Evolutionary conservation across 83 land plant species (phyloP).

Genomic region (Diphasiastrum complanatum): DNA sequence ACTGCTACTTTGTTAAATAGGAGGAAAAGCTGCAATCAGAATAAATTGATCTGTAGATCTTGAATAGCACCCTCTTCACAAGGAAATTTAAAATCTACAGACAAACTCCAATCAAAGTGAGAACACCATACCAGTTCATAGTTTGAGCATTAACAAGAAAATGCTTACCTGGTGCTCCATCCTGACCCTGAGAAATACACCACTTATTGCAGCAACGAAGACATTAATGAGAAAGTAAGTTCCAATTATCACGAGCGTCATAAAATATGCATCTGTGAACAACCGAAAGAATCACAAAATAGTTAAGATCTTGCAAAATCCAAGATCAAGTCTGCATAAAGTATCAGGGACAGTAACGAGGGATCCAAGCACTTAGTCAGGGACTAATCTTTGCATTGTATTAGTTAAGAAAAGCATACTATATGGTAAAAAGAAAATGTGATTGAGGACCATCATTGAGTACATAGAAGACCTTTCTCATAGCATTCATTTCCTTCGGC

Average conservation of each 20-base stretch:
- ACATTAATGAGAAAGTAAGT: slow-evolving; percentile 28
- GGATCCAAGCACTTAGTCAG: too few relatives aligned
- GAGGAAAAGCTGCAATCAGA: not conserved
- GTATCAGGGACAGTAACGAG: too few relatives aligned
- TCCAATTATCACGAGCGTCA: slow-evolving; percentile 27
- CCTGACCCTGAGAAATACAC: slow-evolving; percentile 31
- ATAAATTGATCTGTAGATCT: not conserved
- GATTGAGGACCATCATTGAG: too few relatives aligned
- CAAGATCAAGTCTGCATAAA: too few relatives aligned
- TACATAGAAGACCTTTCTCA: too few relatives aligned
- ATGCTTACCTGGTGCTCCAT: slow-evolving; percentile 31
- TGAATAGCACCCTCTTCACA: not conserved
- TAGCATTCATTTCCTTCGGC: too few relatives aligned
- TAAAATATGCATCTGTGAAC: slow-evolving; percentile 24
- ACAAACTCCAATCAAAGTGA: not conserved
- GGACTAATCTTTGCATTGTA: too few relatives aligned
- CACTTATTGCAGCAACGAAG: slow-evolving; percentile 37
- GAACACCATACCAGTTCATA: not conserved
- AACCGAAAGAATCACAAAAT: too few relatives aligned
- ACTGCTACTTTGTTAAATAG: not conserved
- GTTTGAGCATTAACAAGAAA: not conserved
- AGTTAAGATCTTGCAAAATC: too few relatives aligned
- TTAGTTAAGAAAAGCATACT: too few relatives aligned
- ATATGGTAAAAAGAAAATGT: too few relatives aligned
- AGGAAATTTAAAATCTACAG: not conserved